Evolutionary conservation across 176 grass and related monocot genomes (phyloP).

Genomic region (Elaeis guineensis): DNA sequence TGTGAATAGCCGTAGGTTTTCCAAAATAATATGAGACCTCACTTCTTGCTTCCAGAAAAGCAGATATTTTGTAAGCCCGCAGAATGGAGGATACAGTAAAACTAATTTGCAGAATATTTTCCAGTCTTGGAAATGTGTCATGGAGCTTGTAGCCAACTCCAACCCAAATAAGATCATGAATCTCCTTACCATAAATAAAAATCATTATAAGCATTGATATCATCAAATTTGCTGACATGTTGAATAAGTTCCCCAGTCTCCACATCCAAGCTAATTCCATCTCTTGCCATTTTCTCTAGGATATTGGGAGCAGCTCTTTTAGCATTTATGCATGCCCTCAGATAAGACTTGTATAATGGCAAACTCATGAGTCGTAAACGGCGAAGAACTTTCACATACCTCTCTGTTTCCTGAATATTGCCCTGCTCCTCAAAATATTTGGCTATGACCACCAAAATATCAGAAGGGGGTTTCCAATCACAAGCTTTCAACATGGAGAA

Average conservation of each 20-base stretch:
- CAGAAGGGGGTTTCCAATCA: constrained; percentile 47
- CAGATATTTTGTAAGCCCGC: no score
- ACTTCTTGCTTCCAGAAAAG: no score
- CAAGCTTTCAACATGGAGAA: constrained; percentile 51
- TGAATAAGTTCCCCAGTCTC: constrained; percentile 43
- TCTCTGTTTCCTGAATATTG: constrained; percentile 18
- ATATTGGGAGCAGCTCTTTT: constrained; percentile 33
- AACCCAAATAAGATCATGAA: no score
- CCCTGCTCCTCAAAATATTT: constrained; percentile 61
- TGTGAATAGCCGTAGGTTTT: no score
- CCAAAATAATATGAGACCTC: no score
- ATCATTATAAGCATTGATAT: no score
- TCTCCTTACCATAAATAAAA: no score
- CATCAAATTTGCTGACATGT: constrained; percentile 26
- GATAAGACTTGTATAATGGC: constrained; percentile 56
- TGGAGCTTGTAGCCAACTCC: no score
- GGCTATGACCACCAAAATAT: constrained; percentile 42
- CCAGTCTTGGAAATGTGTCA: no score
- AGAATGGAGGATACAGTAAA: no score
- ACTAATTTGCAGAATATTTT: no score
- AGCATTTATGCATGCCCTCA: constrained; percentile 60
- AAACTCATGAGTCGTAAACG: constrained; percentile 50
- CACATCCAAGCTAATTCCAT: constrained; percentile 53
- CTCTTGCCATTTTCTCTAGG: constrained; percentile 41
- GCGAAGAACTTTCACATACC: constrained; percentile 44